These are phyloP conservation scores for Deinandra increscens DNA, from an alignment of 129 eudicot species.

Conservation along the genomic window DNA sequence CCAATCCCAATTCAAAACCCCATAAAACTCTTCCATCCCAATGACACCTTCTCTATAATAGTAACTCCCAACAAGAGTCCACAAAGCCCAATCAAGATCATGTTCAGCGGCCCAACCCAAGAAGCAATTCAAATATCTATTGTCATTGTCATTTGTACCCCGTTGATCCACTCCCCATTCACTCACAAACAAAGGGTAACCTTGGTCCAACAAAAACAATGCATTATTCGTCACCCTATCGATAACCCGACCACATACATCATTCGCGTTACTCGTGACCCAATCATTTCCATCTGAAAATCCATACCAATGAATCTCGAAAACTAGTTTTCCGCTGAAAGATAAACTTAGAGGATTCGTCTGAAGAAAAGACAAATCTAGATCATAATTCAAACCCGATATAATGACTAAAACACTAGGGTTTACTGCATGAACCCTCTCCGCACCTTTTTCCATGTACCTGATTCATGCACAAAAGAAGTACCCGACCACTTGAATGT, in stretches of 20 bases:
- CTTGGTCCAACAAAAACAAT: conserved; percentile 63
- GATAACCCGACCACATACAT: conserved; percentile 57
- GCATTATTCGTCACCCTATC: conserved; percentile 32
- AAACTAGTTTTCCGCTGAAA: conserved; percentile 56
- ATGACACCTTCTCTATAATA: conserved; percentile 65
- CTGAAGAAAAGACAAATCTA: conserved; percentile 54
- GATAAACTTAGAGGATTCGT: conserved; percentile 37
- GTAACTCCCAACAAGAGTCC: conserved; percentile 76
- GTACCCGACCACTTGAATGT: no score
- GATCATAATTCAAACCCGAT: conserved; percentile 65
- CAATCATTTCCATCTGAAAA: conserved; percentile 66
- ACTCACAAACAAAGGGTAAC: conserved; percentile 83
- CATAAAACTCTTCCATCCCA: conserved; percentile 66
- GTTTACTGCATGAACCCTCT: conserved; percentile 67
- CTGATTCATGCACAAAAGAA: conserved; percentile 18
- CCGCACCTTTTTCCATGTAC: conserved; percentile 89
- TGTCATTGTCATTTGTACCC: conserved; percentile 73
- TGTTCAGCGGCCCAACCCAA: conserved; percentile 68
- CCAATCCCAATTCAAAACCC: conserved; percentile 65
- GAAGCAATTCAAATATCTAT: conserved; percentile 71
- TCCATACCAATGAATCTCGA: conserved; percentile 77
- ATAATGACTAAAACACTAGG: conserved; percentile 62
- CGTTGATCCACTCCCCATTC: conserved; percentile 79
- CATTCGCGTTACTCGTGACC: conserved; percentile 60
- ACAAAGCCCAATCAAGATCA: conserved; percentile 82